phyloP scores from a whole-genome alignment of 2,329 filamentous ascomycete genomes.

The Aspergillus sergii region DNA sequence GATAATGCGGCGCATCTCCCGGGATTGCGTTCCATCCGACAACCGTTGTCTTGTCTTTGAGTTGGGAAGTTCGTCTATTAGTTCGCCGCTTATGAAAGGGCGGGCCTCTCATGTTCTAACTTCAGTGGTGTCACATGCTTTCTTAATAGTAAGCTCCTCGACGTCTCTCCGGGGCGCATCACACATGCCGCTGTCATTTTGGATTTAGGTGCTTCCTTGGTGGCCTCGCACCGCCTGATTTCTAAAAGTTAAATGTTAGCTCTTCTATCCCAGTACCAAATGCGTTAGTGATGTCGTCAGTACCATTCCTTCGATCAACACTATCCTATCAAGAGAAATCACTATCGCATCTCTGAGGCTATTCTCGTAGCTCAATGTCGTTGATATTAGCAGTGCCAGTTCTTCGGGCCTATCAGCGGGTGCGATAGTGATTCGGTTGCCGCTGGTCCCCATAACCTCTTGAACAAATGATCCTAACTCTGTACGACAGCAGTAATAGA shows the following conservation, averaged over 20 bases:
- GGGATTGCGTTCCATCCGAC: background rate
- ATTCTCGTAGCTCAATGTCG: background rate
- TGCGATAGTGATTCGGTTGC: background rate
- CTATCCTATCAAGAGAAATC: background rate
- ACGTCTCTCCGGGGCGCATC: background rate
- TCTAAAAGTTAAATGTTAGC: background rate
- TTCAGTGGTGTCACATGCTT: background rate
- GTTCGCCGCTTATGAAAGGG: background rate
- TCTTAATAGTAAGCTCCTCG: background rate
- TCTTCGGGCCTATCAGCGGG: background rate
- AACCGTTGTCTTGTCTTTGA: background rate
- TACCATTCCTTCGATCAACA: background rate
- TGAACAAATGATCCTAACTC: background rate
- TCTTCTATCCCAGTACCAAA: background rate
- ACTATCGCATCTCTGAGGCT: background rate
- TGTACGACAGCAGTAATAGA: background rate
- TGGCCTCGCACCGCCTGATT: background rate
- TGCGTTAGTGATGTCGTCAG: background rate
- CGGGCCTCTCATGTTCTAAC: background rate
- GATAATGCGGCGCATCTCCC: background rate
- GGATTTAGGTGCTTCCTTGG: background rate
- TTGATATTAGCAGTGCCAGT: background rate
- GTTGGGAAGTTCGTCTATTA: background rate
- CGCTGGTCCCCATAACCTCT: background rate
- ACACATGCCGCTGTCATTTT: background rate